A percentile compares a stretch with the other conserved stretches of the same genome.
phyloP scores from a whole-genome alignment of 805 yeast genomes.

The Isabelozyma pseudorhagii region DNA sequence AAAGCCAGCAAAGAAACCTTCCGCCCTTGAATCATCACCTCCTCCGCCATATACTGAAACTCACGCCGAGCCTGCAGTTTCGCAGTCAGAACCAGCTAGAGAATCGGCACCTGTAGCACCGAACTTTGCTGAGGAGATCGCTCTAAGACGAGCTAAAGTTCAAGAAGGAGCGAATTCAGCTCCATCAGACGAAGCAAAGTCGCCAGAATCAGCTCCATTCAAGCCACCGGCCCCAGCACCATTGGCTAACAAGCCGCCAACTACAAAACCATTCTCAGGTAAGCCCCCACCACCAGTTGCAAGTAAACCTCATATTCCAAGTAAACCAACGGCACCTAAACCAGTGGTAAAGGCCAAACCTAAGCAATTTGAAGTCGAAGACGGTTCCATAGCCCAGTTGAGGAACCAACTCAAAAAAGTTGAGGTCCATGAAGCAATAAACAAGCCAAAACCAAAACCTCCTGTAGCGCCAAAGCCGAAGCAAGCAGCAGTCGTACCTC shows the following conservation, averaged over 20 bases:
- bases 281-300: neutral
- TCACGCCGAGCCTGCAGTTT: neutral
- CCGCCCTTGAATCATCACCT: slow-evolving; percentile 5
- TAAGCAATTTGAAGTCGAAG: neutral
- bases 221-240: neutral
- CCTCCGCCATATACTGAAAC: slow-evolving; percentile 21
- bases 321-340: neutral
- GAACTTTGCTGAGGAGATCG: slow-evolving; percentile 28
- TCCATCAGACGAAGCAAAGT: neutral
- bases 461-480: slow-evolving; percentile 3
- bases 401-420: neutral
- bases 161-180: neutral
- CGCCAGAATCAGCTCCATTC: neutral
- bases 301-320: neutral
- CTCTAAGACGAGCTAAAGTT: slow-evolving; percentile 4
- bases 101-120: slow-evolving; percentile 8
- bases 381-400: neutral
- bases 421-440: neutral
- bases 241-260: neutral
- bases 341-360: slow-evolving; percentile 8
- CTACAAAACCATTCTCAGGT: neutral
- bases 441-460: slow-evolving; percentile 10
- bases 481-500: slow-evolving; percentile 6
- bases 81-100: neutral
- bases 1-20: slow-evolving; percentile 36